Percentiles rank a stretch among this genome's conserved stretches.
Conservation (phyloP, 148 eudicot genomes). For the Rhododendron griersonianum region DNA sequence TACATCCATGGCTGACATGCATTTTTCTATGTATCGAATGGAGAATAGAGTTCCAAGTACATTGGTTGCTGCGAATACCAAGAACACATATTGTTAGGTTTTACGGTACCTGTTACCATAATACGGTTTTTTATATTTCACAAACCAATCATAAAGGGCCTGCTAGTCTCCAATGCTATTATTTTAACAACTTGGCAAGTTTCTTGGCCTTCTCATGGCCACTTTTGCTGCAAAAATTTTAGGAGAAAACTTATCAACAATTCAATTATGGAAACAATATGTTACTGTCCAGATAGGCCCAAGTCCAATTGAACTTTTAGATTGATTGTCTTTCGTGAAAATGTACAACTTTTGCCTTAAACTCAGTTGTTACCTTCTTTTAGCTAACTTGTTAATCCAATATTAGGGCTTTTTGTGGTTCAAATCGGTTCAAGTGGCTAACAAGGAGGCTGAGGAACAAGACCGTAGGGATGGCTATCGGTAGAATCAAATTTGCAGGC, state of each 20-base stretch:
- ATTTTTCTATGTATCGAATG: neutral
- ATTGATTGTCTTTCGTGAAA: neutral
- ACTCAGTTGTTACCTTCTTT: no score
- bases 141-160: no score
- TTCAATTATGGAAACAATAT: no score
- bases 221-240: no score
- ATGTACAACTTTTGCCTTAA: no score
- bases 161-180: no score
- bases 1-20: neutral
- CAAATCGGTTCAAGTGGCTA: slow-evolving; percentile 89
- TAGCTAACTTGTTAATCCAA: neutral
- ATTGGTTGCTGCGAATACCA: neutral
- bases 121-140: no score
- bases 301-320: neutral
- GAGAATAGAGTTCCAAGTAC: neutral
- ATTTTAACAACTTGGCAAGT: no score
- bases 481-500: slow-evolving; percentile 8
- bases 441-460: slow-evolving; percentile 96
- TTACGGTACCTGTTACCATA: no score
- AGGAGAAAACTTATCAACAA: no score
- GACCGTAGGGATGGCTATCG: slow-evolving; percentile 73
- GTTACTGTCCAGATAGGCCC: neutral
- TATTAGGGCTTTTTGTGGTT: slow-evolving; percentile 86
- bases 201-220: no score
- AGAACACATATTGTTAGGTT: no score